Base-by-base conservation (phyloP, 495 filamentous ascomycete species). In the Stereocaulon alpinum region DNA sequence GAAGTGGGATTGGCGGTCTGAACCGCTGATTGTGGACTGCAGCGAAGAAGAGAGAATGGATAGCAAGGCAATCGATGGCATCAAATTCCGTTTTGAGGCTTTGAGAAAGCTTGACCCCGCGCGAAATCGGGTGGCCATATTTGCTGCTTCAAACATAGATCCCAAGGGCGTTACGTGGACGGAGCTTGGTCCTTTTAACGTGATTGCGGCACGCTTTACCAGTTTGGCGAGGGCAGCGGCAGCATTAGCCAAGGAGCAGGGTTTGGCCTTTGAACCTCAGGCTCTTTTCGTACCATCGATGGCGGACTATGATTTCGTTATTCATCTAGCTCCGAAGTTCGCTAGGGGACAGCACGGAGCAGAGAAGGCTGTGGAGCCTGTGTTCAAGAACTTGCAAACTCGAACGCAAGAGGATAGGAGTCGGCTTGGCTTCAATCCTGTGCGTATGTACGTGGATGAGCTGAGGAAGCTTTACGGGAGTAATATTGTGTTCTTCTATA, bases 1-100 rank as follows among this genome's bases (percentile, higher is more conserved):
- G 1, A 77, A 80, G 24, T 98, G 93, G 91, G 90, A 97, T 65
- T 98, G 93, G 93, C 82, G 88, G 22, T 72, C 78, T 30, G 84
- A 89, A 29, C 87, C 93, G 0, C 76, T 95, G 30, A 78, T 96
- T 40, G 74, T 96, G 27, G 87, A 96, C 67, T 76, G 90, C 7
- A 58, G 69, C 68, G 54, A 74, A 72, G 58, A 83, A 24, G 24
- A 24, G 24, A 24, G 3, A 80, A 27, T 93, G 78, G 82, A 61
- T 43, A 68, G 69, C 10, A 58, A 70, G 44, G 64, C 71, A 18
- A 78, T 86, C 1, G 71, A 82, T 37, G 70, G 70, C 3, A 88
- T 91, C 60, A 76, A 76, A 12, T 86, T 84, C 18, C 82, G 84
- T 0, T 83, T 97, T 56, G 78, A 86, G 40, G 87, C 87, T 1